phyloP scores from a whole-genome alignment of 2,329 filamentous ascomycete species.

The Xylaria sp. region DNA sequence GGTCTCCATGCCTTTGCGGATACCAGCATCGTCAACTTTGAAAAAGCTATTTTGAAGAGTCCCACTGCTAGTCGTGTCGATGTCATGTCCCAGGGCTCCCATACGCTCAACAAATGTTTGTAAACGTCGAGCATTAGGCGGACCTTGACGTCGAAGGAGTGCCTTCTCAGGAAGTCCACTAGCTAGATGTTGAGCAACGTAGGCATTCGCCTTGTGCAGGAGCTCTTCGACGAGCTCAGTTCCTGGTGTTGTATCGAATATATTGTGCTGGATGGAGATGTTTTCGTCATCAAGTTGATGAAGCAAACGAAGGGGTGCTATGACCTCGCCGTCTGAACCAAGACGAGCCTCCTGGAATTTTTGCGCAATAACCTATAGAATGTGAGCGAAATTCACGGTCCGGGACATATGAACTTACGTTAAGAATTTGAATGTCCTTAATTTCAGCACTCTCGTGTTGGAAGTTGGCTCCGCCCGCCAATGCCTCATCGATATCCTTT shows the following conservation, averaged over 20 bases:
- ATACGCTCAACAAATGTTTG: conserved; percentile 92
- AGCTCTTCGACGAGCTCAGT: conserved; percentile 96
- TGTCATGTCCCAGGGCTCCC: conserved; percentile 86
- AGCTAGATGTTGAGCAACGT: conserved; percentile 84
- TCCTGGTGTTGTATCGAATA: conserved; percentile 87
- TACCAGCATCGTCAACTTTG: conserved; percentile 84
- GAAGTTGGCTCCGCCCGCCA: conserved; percentile 67
- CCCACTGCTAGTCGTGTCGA: conserved; percentile 88
- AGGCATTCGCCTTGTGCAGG: conserved; percentile 88
- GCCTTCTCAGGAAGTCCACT: conserved; percentile 88
- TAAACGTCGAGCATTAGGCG: conserved; percentile 86
- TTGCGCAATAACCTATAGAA: conserved; percentile 70
- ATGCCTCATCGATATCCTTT: conserved; percentile 81
- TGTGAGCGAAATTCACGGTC: conserved; percentile 32
- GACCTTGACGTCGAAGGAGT: conserved; percentile 81
- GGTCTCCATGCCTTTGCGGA: conserved; percentile 98
- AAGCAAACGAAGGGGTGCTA: conserved; percentile 84
- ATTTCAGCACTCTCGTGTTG: conserved; percentile 69
- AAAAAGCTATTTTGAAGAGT: conserved; percentile 93
- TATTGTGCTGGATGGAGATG: conserved; percentile 93
- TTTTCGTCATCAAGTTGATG: conserved; percentile 98
- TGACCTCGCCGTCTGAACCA: conserved; percentile 76
- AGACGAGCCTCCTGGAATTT: conserved; percentile 91
- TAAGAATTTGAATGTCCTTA: conserved; percentile 81
- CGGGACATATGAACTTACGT: conserved; percentile 54